Percentiles rank a stretch among this genome's conserved stretches.
These are phyloP conservation scores for Amanita rubescens DNA, from an alignment of 768 basidiomycete species.

Conservation along the genomic window DNA sequence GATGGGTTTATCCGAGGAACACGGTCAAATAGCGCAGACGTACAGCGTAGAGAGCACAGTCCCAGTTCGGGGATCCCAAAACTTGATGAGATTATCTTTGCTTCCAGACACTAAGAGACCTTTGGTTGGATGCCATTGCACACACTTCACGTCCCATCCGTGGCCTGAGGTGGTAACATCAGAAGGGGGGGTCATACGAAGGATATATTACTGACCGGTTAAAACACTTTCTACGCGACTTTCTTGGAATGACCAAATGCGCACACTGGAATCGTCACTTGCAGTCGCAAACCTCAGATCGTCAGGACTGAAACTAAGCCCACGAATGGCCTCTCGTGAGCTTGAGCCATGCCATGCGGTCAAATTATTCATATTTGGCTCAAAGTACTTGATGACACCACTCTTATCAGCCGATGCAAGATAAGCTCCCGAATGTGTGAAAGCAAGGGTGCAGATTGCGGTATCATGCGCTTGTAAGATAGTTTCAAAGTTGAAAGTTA, in stretches of 20 bases:
- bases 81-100: constrained; percentile 98
- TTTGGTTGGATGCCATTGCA: constrained; percentile 98
- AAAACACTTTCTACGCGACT: constrained; percentile 83
- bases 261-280: constrained; percentile 90
- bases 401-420: constrained; percentile 89
- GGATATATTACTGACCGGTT: constrained; percentile 49
- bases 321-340: constrained; percentile 86
- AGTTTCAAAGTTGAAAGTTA: constrained; percentile 99
- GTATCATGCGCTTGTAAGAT: constrained; percentile 99
- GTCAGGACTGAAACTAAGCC: constrained; percentile 86
- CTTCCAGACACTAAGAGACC: constrained; percentile 91
- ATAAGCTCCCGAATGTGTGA: constrained; percentile 91
- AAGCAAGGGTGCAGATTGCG: constrained; percentile 82
- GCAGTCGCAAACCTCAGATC: constrained; percentile 90
- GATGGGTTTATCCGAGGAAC: neutral
- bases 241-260: constrained; percentile 94
- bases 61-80: constrained; percentile 97
- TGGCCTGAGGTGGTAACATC: constrained; percentile 51
- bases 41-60: constrained; percentile 88
- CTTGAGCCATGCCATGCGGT: constrained; percentile 86
- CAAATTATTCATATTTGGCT: constrained; percentile 98
- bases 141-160: constrained; percentile 98
- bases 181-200: neutral
- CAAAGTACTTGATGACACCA: constrained; percentile 97
- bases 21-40: constrained; percentile 18